Conservation (phyloP, 1,139 yeast species). For the Saccharomyces pastorianus region DNA sequence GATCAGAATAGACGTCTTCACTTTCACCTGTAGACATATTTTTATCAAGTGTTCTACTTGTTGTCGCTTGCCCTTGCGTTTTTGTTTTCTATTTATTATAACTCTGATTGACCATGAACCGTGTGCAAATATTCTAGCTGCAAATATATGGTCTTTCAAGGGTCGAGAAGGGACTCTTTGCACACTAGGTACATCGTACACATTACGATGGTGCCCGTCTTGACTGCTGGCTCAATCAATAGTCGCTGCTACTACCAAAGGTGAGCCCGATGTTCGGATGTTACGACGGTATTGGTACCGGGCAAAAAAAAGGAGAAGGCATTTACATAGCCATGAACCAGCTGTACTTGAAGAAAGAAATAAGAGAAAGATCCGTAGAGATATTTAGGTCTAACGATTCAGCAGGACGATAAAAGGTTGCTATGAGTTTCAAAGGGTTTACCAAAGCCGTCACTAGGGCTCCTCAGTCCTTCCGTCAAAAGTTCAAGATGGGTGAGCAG, state of each 20-base stretch:
- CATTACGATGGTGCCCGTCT: background rate
- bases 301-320: background rate
- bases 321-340: background rate
- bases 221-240: background rate
- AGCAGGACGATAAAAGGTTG: background rate
- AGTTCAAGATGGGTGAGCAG: conserved; percentile 75
- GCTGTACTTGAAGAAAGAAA: background rate
- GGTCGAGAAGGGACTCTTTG: too few relatives aligned
- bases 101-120: background rate
- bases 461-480: conserved; percentile 70
- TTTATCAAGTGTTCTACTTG: background rate
- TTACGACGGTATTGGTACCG: background rate
- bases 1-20: conserved; percentile 26
- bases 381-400: background rate
- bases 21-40: conserved; percentile 6
- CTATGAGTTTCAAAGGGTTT: conserved; percentile 89
- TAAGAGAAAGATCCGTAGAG: background rate
- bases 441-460: conserved; percentile 82
- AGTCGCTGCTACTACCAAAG: too few relatives aligned
- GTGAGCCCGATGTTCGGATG: background rate
- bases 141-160: background rate
- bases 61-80: background rate
- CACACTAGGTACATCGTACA: too few relatives aligned
- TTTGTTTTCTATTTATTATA: background rate
- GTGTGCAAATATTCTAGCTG: background rate